Percentiles rank a stretch among this genome's conserved stretches.
Conservation (phyloP, 495 filamentous ascomycete species). For the Penicillium antarcticum region DNA sequence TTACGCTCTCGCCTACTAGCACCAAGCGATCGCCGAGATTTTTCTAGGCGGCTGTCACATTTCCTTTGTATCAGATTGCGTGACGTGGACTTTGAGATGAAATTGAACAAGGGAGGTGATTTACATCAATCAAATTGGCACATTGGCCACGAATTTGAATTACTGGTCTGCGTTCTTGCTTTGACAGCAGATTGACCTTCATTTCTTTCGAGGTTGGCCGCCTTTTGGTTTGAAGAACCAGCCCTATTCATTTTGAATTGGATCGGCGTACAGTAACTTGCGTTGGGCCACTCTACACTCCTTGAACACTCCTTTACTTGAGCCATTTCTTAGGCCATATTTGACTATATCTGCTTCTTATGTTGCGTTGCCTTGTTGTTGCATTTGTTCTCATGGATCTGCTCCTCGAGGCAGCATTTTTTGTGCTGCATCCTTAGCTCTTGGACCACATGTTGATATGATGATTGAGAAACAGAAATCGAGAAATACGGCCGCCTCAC, state of each 20-base stretch:
- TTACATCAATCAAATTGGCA: slow-evolving; percentile 38
- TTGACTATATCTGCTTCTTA: slow-evolving; percentile 10
- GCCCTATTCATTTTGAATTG: slow-evolving; percentile 30
- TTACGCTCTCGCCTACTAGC: slow-evolving; percentile 22
- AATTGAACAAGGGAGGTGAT: slow-evolving; percentile 9
- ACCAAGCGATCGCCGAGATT: slow-evolving; percentile 38
- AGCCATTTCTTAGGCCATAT: neutral
- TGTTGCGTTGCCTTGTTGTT: slow-evolving; percentile 10
- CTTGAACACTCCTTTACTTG: slow-evolving; percentile 21
- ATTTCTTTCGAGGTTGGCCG: slow-evolving; percentile 48
- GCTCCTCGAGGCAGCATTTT: slow-evolving; percentile 13
- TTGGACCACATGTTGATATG: slow-evolving; percentile 1
- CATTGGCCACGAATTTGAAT: slow-evolving; percentile 15
- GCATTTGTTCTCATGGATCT: slow-evolving; percentile 12
- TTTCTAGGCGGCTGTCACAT: slow-evolving; percentile 31
- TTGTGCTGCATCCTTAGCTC: neutral
- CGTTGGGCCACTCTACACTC: slow-evolving; percentile 18
- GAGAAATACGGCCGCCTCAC: slow-evolving; percentile 48
- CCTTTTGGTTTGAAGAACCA: slow-evolving; percentile 31
- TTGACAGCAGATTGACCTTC: slow-evolving; percentile 29
- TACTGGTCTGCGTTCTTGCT: slow-evolving; percentile 18
- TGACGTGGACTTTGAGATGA: slow-evolving; percentile 26
- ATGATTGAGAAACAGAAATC: slow-evolving; percentile 35
- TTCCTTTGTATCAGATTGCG: slow-evolving; percentile 21
- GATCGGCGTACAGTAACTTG: slow-evolving; percentile 15